Conservation (phyloP, 441 rosid genomes). For the Macaranga tanarius region DNA sequence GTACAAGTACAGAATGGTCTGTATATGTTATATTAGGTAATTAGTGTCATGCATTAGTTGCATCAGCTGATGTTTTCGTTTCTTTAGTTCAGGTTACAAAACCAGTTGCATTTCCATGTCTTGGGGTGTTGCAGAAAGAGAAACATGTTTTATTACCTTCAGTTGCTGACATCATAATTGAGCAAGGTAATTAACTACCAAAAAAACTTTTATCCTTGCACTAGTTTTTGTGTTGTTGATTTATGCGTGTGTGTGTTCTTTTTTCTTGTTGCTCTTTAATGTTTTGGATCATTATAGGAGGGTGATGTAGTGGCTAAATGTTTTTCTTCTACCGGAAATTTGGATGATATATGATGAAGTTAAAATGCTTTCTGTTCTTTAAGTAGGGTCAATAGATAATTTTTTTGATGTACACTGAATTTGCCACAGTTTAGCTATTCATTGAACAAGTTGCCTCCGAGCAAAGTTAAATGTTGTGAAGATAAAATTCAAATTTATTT, state of each 20-base stretch:
- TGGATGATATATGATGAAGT: not conserved
- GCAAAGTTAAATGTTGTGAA: not conserved
- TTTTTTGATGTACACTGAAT: not conserved
- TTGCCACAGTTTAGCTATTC: not conserved
- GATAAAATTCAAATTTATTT: not conserved
- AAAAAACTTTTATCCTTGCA: not conserved
- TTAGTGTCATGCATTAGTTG: not conserved
- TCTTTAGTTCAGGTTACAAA: constrained; percentile 45
- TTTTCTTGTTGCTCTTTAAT: not conserved
- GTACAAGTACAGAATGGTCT: not conserved
- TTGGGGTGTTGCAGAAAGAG: constrained; percentile 66
- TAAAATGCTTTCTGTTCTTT: too few relatives aligned
- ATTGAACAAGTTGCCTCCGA: not conserved
- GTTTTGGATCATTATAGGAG: not conserved
- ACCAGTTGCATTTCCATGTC: constrained; percentile 67
- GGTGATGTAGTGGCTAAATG: not conserved
- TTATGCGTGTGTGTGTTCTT: not conserved
- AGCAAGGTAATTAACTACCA: constrained; percentile 46
- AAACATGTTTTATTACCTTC: constrained; percentile 67
- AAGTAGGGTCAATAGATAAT: not conserved
- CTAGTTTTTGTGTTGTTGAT: not conserved
- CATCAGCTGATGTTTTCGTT: constrained; percentile 12
- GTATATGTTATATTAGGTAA: not conserved
- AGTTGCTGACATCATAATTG: constrained; percentile 60
- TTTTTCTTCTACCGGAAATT: not conserved